Evolutionary conservation across 2,329 filamentous ascomycete species (phyloP).

Genomic region (Ophiosphaerella korrae): DNA sequence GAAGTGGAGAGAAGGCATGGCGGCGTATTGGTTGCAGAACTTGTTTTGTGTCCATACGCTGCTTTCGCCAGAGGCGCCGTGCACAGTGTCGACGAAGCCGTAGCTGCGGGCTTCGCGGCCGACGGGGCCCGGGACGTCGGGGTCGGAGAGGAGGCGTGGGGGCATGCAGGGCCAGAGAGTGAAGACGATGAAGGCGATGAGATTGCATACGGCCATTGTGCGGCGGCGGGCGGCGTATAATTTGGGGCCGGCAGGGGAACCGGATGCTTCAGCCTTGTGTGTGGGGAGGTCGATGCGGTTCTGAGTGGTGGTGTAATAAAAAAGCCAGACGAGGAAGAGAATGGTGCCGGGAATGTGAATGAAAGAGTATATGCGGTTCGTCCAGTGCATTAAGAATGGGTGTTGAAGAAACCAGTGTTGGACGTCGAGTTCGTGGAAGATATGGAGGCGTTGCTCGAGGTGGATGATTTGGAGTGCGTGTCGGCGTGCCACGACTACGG

Average conservation of each 20-base stretch:
- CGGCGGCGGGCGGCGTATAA: constrained; percentile 62
- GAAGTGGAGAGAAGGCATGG: constrained; percentile 78
- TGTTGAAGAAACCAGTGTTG: constrained; percentile 63
- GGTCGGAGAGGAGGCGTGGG: constrained; percentile 61
- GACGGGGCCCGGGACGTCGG: constrained; percentile 58
- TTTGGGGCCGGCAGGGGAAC: constrained; percentile 55
- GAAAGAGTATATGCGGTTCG: constrained; percentile 75
- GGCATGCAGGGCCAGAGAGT: constrained; percentile 67
- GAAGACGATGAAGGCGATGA: constrained; percentile 64
- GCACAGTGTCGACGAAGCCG: constrained; percentile 65
- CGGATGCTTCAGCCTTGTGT: constrained; percentile 31
- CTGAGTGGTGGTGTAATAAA: constrained; percentile 70
- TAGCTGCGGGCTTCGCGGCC: constrained; percentile 65
- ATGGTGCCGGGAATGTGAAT: constrained; percentile 80
- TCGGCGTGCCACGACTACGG: constrained; percentile 69
- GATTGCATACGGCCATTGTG: constrained; percentile 64
- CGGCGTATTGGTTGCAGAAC: constrained; percentile 79
- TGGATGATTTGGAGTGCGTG: constrained; percentile 72
- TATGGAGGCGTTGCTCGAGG: constrained; percentile 66
- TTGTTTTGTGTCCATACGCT: constrained; percentile 74
- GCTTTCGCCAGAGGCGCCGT: constrained; percentile 62
- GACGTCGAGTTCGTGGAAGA: constrained; percentile 69
- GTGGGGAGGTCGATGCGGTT: constrained; percentile 54
- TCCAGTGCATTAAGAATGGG: constrained; percentile 66
- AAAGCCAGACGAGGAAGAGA: constrained; percentile 69